These are phyloP conservation scores for Russula griseocarnosa DNA, from an alignment of 768 basidiomycete genomes.

Conservation along the genomic window DNA sequence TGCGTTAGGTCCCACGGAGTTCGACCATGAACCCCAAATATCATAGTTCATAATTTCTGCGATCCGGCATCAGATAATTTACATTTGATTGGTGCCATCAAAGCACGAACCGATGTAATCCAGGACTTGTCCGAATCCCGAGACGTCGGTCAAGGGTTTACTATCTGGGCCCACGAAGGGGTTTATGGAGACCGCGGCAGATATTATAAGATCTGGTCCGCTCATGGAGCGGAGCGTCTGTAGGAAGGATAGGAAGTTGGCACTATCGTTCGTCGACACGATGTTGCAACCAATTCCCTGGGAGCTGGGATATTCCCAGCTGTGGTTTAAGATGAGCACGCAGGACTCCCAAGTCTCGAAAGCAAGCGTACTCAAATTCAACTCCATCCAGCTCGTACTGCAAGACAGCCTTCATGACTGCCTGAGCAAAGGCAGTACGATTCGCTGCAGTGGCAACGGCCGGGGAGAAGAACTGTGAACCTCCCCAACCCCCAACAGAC, in stretches of 20 bases:
- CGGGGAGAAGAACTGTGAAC: conserved; percentile 58
- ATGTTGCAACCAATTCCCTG: conserved; percentile 69
- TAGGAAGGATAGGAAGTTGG: conserved; percentile 76
- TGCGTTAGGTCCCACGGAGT: conserved; percentile 76
- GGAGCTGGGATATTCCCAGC: conserved; percentile 82
- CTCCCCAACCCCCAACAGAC: conserved; percentile 70
- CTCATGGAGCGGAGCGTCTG: conserved; percentile 57
- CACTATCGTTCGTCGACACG: conserved; percentile 52
- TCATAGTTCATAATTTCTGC: conserved; percentile 65
- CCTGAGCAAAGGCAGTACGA: conserved; percentile 61
- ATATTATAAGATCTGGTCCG: conserved; percentile 55
- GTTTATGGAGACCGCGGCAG: conserved; percentile 47
- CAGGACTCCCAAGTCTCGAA: neutral
- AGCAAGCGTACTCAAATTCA: neutral
- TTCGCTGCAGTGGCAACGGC: conserved; percentile 53
- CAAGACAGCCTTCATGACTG: conserved; percentile 46
- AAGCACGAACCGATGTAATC: conserved; percentile 47
- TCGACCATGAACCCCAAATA: conserved; percentile 50
- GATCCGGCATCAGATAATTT: neutral
- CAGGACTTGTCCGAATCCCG: conserved; percentile 64
- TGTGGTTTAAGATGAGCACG: conserved; percentile 33
- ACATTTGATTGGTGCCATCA: neutral
- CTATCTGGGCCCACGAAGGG: conserved; percentile 50
- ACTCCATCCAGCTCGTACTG: conserved; percentile 36
- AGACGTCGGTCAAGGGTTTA: conserved; percentile 61